Evolutionary conservation across 139 green algal genomes (phyloP).

Genomic region (Chlamydomonas eustigma): DNA sequence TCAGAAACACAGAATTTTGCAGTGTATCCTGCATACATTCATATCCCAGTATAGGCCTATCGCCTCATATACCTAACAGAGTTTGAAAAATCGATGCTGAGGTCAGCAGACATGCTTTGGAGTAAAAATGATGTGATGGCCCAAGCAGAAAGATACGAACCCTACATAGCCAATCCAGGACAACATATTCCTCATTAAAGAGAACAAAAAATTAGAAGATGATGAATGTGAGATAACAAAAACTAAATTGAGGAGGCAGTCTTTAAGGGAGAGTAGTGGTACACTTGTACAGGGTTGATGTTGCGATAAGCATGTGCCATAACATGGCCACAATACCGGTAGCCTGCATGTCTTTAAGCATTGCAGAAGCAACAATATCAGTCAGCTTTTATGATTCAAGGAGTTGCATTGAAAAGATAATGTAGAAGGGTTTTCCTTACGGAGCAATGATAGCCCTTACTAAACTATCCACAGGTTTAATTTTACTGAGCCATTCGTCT

Average conservation of each 20-base stretch:
- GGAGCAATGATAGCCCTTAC: neutral
- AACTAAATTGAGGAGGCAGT: too few species aligned
- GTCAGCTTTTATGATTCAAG: neutral
- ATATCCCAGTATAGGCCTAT: too few species aligned
- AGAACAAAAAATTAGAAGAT: too few species aligned
- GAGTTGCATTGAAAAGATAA: neutral
- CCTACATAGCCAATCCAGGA: constrained; percentile 47
- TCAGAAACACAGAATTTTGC: too few species aligned
- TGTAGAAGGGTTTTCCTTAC: neutral
- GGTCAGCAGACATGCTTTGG: constrained; percentile 70
- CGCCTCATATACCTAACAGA: too few species aligned
- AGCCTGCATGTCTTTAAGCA: constrained; percentile 70
- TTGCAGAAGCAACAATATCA: neutral
- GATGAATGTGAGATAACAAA: too few species aligned
- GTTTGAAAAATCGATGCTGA: constrained; percentile 62
- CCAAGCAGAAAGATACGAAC: constrained; percentile 82
- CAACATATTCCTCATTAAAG: too few species aligned
- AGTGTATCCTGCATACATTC: too few species aligned
- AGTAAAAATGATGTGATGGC: constrained; percentile 87
- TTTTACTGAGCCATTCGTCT: neutral
- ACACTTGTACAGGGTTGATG: constrained; percentile 68
- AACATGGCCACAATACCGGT: constrained; percentile 79
- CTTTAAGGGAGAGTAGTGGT: too few species aligned
- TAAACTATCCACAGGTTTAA: neutral
- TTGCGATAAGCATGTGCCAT: constrained; percentile 77